These are phyloP conservation scores for Hymenoscyphus scutula DNA, from an alignment of 2,329 filamentous ascomycete species.

Conservation along the genomic window DNA sequence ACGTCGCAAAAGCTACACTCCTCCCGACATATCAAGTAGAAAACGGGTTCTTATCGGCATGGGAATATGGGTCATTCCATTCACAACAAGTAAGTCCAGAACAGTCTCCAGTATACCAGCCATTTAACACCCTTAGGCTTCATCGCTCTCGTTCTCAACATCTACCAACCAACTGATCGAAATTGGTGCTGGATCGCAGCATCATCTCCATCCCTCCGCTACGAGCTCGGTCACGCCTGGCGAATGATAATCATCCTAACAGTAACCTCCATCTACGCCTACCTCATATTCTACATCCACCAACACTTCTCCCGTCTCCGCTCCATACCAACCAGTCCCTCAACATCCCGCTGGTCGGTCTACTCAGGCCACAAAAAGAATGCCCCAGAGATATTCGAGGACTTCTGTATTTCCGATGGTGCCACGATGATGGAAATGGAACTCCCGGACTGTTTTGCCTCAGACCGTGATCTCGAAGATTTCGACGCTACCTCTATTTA, in stretches of 20 bases:
- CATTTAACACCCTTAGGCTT: constrained; percentile 3
- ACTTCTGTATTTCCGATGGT: not conserved
- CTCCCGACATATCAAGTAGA: not conserved
- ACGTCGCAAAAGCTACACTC: not conserved
- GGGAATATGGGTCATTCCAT: constrained; percentile 14
- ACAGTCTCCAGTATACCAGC: not conserved
- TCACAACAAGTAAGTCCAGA: constrained; percentile 4
- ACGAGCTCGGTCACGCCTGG: constrained; percentile 4
- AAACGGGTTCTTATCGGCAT: not conserved
- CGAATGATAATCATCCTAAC: not conserved
- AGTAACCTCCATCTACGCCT: not conserved
- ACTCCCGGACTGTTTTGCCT: not conserved
- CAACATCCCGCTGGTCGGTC: not conserved
- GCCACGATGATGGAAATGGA: not conserved
- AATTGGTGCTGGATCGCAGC: not conserved
- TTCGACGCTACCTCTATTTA: not conserved
- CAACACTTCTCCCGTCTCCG: not conserved
- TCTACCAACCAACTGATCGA: not conserved
- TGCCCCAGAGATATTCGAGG: not conserved
- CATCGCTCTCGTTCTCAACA: not conserved
- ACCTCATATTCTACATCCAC: constrained; percentile 5
- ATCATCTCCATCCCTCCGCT: not conserved
- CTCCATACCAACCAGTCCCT: not conserved
- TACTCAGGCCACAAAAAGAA: not conserved
- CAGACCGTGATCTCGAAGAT: not conserved